Evolutionary conservation across 768 basidiomycete genomes (phyloP), one percentile per base, ranked within the genome.

Genomic region (Boletales sp.): DNA sequence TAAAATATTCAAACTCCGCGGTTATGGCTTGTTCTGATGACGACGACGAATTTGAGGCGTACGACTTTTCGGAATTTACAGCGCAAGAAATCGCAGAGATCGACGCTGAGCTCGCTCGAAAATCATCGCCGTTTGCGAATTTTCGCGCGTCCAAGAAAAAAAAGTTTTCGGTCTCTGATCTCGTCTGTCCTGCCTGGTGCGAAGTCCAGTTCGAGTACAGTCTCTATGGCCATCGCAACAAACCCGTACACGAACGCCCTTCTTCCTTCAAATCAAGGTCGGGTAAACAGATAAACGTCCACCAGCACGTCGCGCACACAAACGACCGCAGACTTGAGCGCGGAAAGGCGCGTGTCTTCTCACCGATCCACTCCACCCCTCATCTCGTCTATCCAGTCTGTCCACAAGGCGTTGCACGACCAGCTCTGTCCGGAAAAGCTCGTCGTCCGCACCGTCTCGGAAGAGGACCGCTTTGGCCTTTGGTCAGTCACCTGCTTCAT

Each of bases 131-230:
- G 0, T 70, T 75, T 32, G 50, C 67, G 29, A 60, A 56, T 12
- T 83, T 77, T 67, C 74, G 80, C n/a, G 61, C 68, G 1, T 62
- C 2, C 21, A 21, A 71, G 8, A 64, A 71, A 8, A 64, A 63
- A 1, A 32, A 69, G 11, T 59, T 89, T 12, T 79, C 79, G 2
- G 86, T 87, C 18, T 79, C 84, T 0, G 86, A 87, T 62, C 65
- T 88, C 13, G 74, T 79, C 24, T 69, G 76, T 12, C 82, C 81
- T 9, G 65, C 48, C 32, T 89, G 88, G 88, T 90, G 88, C 59
- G 88, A 89, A 60, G 76, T 88, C 7, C 86, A 89, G 62, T 82
- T 80, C 62, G 86, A 90, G 56, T 90, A 90, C 59, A 80, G 86
- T 3, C 70, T 90, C 36, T 78, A 80, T 29, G 83, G 85, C 51